phyloP scores from a whole-genome alignment of 2,329 filamentous ascomycete species.

The Fusarium sp. region DNA sequence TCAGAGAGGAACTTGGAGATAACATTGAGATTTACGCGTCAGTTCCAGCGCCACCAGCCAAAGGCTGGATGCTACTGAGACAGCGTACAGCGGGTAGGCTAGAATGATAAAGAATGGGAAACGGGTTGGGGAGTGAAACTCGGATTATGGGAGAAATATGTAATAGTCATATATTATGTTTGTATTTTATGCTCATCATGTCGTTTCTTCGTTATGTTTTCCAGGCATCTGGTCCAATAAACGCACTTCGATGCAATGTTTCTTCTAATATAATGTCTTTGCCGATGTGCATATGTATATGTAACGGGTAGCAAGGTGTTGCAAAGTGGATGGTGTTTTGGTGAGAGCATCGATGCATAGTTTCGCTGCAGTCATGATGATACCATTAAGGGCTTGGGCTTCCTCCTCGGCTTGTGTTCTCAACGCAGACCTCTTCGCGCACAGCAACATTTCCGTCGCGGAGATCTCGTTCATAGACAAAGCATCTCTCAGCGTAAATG shows the following conservation, averaged over 20 bases:
- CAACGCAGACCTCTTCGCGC: constrained; percentile 41
- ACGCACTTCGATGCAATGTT: not conserved
- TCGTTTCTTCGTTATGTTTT: constrained; percentile 17
- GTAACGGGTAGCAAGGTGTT: not conserved
- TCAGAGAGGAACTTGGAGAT: not conserved
- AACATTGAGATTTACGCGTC: not conserved
- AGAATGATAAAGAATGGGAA: not conserved
- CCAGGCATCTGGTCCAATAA: not conserved
- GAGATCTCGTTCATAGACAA: constrained; percentile 49
- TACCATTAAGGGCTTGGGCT: constrained; percentile 32
- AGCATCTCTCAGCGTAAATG: constrained; percentile 57
- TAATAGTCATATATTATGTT: not conserved
- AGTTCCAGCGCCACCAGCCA: not conserved
- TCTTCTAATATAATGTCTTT: not conserved
- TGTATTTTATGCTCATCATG: not conserved
- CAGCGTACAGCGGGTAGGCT: not conserved
- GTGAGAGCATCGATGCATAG: not conserved
- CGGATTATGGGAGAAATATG: not conserved
- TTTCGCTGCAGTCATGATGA: not conserved
- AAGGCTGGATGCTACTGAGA: not conserved
- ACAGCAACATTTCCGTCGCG: constrained; percentile 31
- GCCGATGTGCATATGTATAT: not conserved
- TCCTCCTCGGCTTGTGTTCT: constrained; percentile 38
- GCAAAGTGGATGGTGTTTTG: not conserved
- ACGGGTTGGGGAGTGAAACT: not conserved